phyloP scores from a whole-genome alignment of 1,284 basidiomycete species.

The Pseudozyma tsukubaensis region DNA sequence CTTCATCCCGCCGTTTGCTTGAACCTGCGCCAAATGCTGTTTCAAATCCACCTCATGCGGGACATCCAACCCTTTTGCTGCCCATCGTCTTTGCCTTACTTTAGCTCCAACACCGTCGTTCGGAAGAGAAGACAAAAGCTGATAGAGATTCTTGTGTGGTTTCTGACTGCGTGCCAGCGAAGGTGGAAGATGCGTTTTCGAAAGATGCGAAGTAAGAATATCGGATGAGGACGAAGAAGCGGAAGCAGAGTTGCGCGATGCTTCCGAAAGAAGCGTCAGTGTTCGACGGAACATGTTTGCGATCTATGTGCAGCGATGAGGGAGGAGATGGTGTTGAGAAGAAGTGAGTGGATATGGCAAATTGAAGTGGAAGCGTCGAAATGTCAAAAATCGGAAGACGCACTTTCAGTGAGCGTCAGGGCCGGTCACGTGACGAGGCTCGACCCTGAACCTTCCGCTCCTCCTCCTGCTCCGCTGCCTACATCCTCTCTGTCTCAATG shows the following conservation, averaged over 20 bases:
- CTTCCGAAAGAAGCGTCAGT: constrained; percentile 22
- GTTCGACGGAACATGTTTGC: constrained; percentile 31
- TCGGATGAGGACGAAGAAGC: constrained; percentile 8
- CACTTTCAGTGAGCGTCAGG: too few relatives aligned
- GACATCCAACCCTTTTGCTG: constrained; percentile 48
- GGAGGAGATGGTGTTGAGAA: constrained; percentile 29
- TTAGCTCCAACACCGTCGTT: constrained; percentile 45
- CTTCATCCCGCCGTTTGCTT: constrained; percentile 4
- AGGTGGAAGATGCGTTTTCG: constrained; percentile 31
- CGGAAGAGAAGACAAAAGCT: constrained; percentile 50
- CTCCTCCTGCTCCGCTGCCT: too few relatives aligned
- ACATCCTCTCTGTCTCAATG: too few relatives aligned
- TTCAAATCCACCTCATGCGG: constrained; percentile 20
- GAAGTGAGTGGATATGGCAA: not conserved
- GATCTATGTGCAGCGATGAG: not conserved
- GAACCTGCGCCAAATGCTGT: constrained; percentile 16
- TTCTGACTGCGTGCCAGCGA: constrained; percentile 15
- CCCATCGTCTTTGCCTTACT: constrained; percentile 49
- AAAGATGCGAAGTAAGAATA: constrained; percentile 39
- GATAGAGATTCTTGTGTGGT: constrained; percentile 54
- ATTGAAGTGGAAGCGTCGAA: too few relatives aligned
- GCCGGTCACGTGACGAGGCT: too few relatives aligned
- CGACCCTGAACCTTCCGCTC: too few relatives aligned
- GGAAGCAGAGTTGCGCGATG: constrained; percentile 8
- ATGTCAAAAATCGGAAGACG: too few relatives aligned